Evolutionary conservation across 192 early-diverging fungal genomes (phyloP).

Genomic region (Haplosporangium gracile): DNA sequence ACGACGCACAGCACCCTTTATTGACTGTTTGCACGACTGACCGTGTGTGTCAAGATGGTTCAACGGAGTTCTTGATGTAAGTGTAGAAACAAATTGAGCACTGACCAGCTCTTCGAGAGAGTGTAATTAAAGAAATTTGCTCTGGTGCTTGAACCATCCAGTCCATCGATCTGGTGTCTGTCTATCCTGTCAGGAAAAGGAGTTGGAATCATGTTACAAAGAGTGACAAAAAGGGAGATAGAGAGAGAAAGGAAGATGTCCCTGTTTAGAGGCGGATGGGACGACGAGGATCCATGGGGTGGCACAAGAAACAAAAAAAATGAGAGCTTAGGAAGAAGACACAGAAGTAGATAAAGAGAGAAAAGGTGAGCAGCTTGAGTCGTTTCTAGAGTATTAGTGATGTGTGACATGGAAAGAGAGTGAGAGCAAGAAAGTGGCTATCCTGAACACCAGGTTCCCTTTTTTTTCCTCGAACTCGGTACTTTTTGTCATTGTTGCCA

Average conservation of each 20-base stretch:
- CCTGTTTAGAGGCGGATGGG: background rate
- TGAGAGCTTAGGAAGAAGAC: background rate
- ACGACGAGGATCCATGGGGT: background rate
- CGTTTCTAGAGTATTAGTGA: background rate
- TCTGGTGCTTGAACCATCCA: background rate
- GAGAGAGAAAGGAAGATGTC: background rate
- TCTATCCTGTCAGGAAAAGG: background rate
- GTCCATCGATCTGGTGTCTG: background rate
- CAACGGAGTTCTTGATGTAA: background rate
- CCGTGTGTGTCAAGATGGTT: no score
- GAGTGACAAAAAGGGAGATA: background rate
- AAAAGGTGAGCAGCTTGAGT: background rate
- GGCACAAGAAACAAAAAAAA: background rate
- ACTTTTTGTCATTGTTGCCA: background rate
- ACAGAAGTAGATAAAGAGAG: background rate
- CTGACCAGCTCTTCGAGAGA: background rate
- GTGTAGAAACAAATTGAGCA: background rate
- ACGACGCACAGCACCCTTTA: no score
- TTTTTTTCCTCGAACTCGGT: background rate
- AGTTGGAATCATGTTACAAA: background rate
- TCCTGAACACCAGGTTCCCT: background rate
- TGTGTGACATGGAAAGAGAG: background rate
- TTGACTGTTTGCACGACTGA: no score
- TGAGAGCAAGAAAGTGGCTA: background rate
- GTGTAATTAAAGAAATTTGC: background rate